Evolutionary conservation across 768 basidiomycete species (phyloP).

Genomic region (Amanita thiersii): DNA sequence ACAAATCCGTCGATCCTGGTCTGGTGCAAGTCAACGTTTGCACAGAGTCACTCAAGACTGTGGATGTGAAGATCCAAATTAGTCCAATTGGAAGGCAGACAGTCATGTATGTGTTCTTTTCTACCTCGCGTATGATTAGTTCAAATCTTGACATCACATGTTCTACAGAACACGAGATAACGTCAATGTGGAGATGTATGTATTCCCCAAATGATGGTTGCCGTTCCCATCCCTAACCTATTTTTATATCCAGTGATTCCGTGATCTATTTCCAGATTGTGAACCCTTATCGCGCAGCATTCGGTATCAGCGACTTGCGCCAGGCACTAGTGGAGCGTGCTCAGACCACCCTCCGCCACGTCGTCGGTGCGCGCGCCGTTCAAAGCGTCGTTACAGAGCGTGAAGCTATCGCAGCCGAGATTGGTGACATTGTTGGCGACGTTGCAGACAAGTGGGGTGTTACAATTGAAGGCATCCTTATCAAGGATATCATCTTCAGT

Average conservation of each 20-base stretch:
- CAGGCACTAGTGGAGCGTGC: conserved; percentile 79
- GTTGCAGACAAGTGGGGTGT: conserved; percentile 97
- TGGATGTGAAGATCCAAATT: conserved; percentile 96
- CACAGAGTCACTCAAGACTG: conserved; percentile 77
- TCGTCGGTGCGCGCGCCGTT: conserved; percentile 92
- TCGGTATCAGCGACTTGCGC: conserved; percentile 86
- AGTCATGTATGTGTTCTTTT: conserved; percentile 51
- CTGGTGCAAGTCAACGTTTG: conserved; percentile 91
- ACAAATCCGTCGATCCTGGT: conserved; percentile 92
- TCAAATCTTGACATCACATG: conserved; percentile 3
- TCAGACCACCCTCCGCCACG: conserved; percentile 94
- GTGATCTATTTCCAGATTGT: conserved; percentile 90
- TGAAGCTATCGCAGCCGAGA: conserved; percentile 93
- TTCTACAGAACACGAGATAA: conserved; percentile 74
- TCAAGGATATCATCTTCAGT: conserved; percentile 92
- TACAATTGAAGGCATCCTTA: conserved; percentile 90
- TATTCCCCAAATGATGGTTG: conserved; percentile 11
- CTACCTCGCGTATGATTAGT: background rate
- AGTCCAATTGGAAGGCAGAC: conserved; percentile 78
- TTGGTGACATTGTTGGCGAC: conserved; percentile 92
- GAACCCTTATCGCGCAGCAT: conserved; percentile 90
- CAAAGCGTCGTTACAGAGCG: conserved; percentile 96
- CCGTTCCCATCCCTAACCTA: conserved; percentile 8
- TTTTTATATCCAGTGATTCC: conserved; percentile 59
- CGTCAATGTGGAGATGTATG: conserved; percentile 88